phyloP scores from a whole-genome alignment of 2,329 filamentous ascomycete genomes.

The Graphilbum fragrans region DNA sequence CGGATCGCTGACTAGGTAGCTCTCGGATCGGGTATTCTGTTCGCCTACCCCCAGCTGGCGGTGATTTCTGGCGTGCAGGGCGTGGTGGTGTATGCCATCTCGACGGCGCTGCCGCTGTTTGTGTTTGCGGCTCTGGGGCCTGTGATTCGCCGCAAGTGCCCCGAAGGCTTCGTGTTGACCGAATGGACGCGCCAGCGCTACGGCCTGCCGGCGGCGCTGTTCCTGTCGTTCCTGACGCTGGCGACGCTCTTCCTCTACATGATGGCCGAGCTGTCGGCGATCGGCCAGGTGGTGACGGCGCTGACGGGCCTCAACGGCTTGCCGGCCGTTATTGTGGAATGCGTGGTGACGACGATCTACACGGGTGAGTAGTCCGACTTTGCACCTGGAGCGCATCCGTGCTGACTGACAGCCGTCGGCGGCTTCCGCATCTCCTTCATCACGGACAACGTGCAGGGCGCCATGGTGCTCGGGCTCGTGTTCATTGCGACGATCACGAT shows the following conservation, averaged over 20 bases:
- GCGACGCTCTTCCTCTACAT: constrained; percentile 80
- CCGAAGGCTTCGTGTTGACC: constrained; percentile 73
- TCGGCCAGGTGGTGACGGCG: constrained; percentile 65
- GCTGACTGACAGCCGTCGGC: constrained; percentile 47
- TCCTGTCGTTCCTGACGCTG: constrained; percentile 65
- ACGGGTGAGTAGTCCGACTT: constrained; percentile 43
- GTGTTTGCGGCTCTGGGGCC: constrained; percentile 64
- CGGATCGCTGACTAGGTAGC: constrained; percentile 42
- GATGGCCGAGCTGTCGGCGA: constrained; percentile 70
- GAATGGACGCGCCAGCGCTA: constrained; percentile 77
- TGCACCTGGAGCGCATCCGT: no score
- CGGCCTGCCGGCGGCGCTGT: constrained; percentile 55
- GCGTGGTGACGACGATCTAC: constrained; percentile 68
- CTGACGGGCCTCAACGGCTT: constrained; percentile 65
- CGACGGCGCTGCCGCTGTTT: constrained; percentile 60
- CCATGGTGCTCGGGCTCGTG: constrained; percentile 64
- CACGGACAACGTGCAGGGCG: constrained; percentile 71
- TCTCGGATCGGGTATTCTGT: constrained; percentile 73
- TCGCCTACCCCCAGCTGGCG: constrained; percentile 70
- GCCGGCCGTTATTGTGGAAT: constrained; percentile 66
- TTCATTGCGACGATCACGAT: constrained; percentile 68
- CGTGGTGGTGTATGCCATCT: constrained; percentile 61
- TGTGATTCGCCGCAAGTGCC: constrained; percentile 67
- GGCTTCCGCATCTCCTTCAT: constrained; percentile 77
- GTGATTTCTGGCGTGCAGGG: constrained; percentile 72